Percentiles rank a stretch among this genome's conserved stretches.
Conservation (phyloP, 345 rosid genomes). For the Iberis pinnata region DNA sequence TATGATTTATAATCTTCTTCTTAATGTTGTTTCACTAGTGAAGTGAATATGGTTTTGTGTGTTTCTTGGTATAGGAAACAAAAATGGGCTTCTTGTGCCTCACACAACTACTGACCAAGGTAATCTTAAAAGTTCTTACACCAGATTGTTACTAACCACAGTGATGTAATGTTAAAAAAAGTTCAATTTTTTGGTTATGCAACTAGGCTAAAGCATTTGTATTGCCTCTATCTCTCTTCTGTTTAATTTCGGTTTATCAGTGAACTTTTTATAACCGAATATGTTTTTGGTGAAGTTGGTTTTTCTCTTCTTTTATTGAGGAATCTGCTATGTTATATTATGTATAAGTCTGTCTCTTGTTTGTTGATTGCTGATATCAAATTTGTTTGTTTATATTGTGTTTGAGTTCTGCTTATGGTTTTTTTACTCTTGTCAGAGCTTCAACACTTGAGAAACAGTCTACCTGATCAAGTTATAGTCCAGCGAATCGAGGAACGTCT, state of each 20-base stretch:
- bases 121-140: not conserved
- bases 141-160: too few species aligned
- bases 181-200: too few species aligned
- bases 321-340: not conserved
- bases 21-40: not conserved
- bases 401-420: not conserved
- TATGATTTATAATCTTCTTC: not conserved
- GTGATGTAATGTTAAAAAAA: too few species aligned
- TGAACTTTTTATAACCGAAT: not conserved
- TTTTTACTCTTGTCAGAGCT: conserved; percentile 48
- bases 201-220: too few species aligned
- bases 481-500: conserved; percentile 87
- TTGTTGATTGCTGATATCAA: not conserved
- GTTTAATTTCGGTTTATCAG: too few species aligned
- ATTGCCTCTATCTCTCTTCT: too few species aligned
- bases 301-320: not conserved
- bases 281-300: not conserved
- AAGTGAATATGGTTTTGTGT: not conserved
- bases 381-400: not conserved
- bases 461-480: conserved; percentile 86
- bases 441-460: conserved; percentile 87
- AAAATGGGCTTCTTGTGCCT: conserved; percentile 90
- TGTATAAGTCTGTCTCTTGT: not conserved
- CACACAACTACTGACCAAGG: conserved; percentile 97
- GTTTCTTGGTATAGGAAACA: conserved; percentile 55